Evolutionary conservation across 768 basidiomycete species (phyloP).

Genomic region (Lentinula sp.): DNA sequence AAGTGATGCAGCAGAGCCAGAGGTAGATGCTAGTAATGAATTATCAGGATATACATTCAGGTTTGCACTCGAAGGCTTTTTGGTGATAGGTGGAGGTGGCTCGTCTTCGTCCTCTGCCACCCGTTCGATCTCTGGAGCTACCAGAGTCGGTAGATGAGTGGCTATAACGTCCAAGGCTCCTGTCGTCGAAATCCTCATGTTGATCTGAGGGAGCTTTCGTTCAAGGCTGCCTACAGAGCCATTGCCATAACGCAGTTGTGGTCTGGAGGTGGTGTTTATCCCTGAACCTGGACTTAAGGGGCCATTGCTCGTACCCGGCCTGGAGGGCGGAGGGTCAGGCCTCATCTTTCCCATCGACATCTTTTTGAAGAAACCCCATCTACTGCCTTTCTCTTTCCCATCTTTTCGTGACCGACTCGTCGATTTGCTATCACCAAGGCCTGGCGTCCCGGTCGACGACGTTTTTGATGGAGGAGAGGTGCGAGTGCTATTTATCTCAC

Average conservation of each 20-base stretch:
- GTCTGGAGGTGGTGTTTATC: constrained; percentile 4
- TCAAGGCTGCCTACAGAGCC: constrained; percentile 16
- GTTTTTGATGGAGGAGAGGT: not conserved
- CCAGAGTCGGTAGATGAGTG: constrained; percentile 18
- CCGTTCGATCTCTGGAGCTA: not conserved
- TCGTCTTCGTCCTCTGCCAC: not conserved
- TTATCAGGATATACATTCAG: constrained; percentile 12
- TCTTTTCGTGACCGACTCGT: constrained; percentile 23
- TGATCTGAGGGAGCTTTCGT: constrained; percentile 52
- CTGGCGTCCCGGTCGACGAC: constrained; percentile 9
- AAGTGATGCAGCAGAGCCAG: constrained; percentile 23
- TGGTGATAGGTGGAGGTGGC: not conserved
- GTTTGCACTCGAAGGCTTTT: constrained; percentile 20
- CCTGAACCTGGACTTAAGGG: not conserved
- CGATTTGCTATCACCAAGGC: constrained; percentile 16
- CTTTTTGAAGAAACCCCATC: constrained; percentile 96
- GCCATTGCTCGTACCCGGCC: constrained; percentile 14
- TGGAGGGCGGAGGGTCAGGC: constrained; percentile 47
- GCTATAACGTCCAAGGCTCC: constrained; percentile 51
- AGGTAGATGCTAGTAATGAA: not conserved
- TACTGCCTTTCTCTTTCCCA: constrained; percentile 58
- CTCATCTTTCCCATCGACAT: constrained; percentile 97
- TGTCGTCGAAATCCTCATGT: constrained; percentile 67
- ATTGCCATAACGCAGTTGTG: constrained; percentile 10
- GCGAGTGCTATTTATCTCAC: not conserved